Evolutionary conservation across 2,329 filamentous ascomycete species (phyloP).

Genomic region (Coniochaeta prunicola): DNA sequence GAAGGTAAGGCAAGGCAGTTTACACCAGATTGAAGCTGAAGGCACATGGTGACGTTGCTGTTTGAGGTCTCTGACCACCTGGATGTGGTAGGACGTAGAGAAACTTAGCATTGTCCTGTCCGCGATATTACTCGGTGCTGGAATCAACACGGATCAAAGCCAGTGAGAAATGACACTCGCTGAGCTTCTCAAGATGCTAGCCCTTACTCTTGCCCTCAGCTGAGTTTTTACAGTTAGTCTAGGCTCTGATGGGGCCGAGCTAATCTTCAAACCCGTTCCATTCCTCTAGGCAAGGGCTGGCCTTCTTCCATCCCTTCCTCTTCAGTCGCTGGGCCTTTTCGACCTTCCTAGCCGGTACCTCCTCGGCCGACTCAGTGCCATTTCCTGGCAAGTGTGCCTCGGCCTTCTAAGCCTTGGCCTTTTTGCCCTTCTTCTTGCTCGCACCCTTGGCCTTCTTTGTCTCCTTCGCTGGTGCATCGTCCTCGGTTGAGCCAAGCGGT

Average conservation of each 20-base stretch:
- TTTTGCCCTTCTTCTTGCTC: constrained; percentile 19
- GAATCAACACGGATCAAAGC: no score
- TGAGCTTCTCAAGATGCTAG: no score
- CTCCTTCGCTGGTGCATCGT: constrained; percentile 24
- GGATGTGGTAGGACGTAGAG: no score
- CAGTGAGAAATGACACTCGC: no score
- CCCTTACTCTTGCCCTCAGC: no score
- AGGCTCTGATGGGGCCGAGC: not conserved
- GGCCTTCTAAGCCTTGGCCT: constrained; percentile 15
- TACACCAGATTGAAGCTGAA: no score
- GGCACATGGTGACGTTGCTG: no score
- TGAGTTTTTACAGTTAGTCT: not conserved
- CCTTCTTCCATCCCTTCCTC: constrained; percentile 11
- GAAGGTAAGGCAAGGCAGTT: no score
- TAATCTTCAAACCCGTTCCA: not conserved
- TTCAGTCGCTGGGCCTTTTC: not conserved
- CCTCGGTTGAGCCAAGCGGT: constrained; percentile 15
- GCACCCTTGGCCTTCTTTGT: constrained; percentile 20
- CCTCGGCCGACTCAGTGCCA: not conserved
- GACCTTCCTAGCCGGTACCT: not conserved
- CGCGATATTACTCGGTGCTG: no score
- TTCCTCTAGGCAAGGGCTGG: constrained; percentile 9
- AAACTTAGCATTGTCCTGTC: no score
- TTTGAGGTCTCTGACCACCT: no score
- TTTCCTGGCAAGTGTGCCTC: constrained; percentile 13